Evolutionary conservation across 495 filamentous ascomycete genomes (phyloP).

Genomic region (Aspergillus sclerotiicarbonarius): DNA sequence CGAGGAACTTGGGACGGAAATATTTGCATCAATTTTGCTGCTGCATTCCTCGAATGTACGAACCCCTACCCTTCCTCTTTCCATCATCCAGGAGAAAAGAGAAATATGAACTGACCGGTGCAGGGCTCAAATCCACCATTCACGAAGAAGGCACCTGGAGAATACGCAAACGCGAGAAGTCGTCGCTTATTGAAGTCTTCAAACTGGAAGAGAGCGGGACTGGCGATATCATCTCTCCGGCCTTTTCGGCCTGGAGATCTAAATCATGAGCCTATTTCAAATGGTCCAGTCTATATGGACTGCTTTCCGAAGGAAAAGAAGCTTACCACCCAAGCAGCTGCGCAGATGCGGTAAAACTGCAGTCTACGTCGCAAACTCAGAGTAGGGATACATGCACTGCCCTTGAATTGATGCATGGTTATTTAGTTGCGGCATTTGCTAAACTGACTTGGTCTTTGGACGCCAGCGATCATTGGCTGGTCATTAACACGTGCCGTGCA

Average conservation of each 20-base stretch:
- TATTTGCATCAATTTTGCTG: slow-evolving; percentile 84
- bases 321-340: background rate
- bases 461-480: too few species aligned
- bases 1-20: slow-evolving; percentile 80
- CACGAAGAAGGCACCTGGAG: slow-evolving; percentile 76
- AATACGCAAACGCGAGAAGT: slow-evolving; percentile 61
- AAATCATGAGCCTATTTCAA: slow-evolving; percentile 7
- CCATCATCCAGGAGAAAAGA: background rate
- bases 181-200: slow-evolving; percentile 64
- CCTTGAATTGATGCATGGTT: background rate
- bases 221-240: slow-evolving; percentile 70
- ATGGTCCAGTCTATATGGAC: background rate
- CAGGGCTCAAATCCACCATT: slow-evolving; percentile 65
- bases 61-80: background rate
- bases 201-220: slow-evolving; percentile 69
- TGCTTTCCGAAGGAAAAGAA: background rate
- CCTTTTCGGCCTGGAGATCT: slow-evolving; percentile 73
- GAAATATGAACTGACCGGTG: slow-evolving; percentile 2
- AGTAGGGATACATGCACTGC: background rate
- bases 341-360: background rate
- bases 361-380: background rate
- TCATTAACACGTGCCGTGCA: too few species aligned
- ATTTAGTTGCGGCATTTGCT: too few species aligned
- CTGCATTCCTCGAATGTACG: slow-evolving; percentile 71
- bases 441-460: too few species aligned